A percentile compares a stretch with the other conserved stretches of the same genome.
These are phyloP conservation scores for Setaria viridis DNA, from an alignment of 202 grass and related monocot species.

Conservation along the genomic window DNA sequence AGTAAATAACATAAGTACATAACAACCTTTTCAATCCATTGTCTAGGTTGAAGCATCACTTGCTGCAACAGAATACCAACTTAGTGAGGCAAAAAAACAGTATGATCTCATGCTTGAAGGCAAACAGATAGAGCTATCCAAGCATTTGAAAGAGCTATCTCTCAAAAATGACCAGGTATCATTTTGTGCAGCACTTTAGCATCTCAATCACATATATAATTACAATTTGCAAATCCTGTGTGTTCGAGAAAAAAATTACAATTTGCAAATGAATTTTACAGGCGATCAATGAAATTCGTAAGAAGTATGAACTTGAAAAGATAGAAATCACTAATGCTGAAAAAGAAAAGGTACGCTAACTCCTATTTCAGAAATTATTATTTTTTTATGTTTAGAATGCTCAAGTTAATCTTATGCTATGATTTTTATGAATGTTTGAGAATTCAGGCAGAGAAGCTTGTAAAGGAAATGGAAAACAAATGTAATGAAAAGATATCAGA, in stretches of 20 bases:
- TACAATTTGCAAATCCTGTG: constrained; percentile 20
- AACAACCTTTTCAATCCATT: constrained; percentile 42
- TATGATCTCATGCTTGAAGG: constrained; percentile 93
- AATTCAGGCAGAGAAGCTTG: constrained; percentile 80
- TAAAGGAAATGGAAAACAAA: constrained; percentile 82
- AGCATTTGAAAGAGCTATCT: constrained; percentile 90
- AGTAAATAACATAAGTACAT: constrained; percentile 28
- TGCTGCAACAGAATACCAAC: constrained; percentile 70
- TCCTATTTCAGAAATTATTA: constrained; percentile 34
- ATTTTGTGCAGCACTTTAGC: constrained; percentile 13
- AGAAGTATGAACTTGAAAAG: constrained; percentile 93
- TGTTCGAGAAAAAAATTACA: background rate
- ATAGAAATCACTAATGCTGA: constrained; percentile 80
- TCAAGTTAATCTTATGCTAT: constrained; percentile 28
- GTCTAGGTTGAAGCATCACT: constrained; percentile 74
- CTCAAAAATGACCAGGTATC: constrained; percentile 94
- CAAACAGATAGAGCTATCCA: constrained; percentile 93
- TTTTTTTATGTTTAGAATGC: constrained; percentile 29
- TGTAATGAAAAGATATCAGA: constrained; percentile 76
- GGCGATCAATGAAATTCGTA: constrained; percentile 91
- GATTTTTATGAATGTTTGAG: constrained; percentile 38
- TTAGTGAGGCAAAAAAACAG: constrained; percentile 80
- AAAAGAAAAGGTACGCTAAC: constrained; percentile 70
- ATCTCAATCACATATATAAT: constrained; percentile 28
- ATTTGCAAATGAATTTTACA: constrained; percentile 53